phyloP scores from a whole-genome alignment of 345 rosid species.

The Salix arbutifolia region DNA sequence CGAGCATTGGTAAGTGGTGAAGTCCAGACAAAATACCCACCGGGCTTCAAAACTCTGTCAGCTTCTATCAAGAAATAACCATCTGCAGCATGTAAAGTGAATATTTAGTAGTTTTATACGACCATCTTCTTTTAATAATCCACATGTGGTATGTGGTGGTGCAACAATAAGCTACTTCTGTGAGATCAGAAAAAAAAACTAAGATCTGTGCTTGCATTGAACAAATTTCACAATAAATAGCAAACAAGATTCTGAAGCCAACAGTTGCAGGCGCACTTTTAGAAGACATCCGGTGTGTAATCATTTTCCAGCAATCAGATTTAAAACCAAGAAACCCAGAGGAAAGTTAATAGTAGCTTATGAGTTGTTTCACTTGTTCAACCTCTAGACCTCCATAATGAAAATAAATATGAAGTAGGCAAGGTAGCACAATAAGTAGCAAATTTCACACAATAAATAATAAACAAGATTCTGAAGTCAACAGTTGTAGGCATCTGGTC shows the following conservation, averaged over 20 bases:
- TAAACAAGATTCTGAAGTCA: not conserved
- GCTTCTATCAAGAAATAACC: constrained; percentile 77
- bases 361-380: not conserved
- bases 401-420: not conserved
- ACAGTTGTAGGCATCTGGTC: not conserved
- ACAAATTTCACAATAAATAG: not conserved
- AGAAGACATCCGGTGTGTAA: not conserved
- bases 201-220: not conserved
- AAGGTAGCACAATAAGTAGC: not conserved
- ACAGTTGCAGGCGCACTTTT: not conserved
- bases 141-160: not conserved
- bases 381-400: not conserved
- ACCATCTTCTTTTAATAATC: not conserved
- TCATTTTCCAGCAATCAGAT: not conserved
- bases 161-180: not conserved
- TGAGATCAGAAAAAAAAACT: too few species aligned
- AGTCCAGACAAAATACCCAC: constrained; percentile 99
- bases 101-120: not conserved
- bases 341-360: not conserved
- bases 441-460: not conserved
- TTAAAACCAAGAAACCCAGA: not conserved
- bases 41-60: constrained; percentile 91
- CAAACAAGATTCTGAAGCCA: not conserved
- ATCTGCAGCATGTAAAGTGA: constrained; percentile 36
- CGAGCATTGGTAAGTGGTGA: constrained; percentile 82